Conservation (phyloP, 345 rosid species). For the Brassica incana region DNA sequence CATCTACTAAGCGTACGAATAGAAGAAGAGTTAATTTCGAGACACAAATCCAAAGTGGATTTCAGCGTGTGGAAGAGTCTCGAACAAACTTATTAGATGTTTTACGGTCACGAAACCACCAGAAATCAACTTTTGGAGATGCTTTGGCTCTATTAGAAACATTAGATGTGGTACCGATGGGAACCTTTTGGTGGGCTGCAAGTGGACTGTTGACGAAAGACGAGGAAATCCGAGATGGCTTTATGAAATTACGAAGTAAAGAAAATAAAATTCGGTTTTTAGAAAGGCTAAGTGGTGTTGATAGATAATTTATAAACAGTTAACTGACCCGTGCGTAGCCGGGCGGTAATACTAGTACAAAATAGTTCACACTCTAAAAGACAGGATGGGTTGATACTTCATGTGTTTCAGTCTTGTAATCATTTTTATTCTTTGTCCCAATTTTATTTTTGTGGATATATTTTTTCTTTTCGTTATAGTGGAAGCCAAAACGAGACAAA, state of each 20-base stretch:
- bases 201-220: background rate
- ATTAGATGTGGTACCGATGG: background rate
- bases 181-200: conserved; percentile 10
- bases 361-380: too few relatives aligned
- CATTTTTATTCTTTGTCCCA: background rate
- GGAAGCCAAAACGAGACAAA: conserved; percentile 32
- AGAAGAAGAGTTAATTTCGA: background rate
- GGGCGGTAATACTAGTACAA: too few relatives aligned
- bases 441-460: background rate
- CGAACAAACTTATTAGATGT: background rate
- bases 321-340: too few relatives aligned
- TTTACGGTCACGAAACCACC: background rate
- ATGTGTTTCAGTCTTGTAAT: background rate
- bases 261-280: background rate
- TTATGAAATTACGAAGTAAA: background rate
- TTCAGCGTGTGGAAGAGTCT: background rate
- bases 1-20: background rate
- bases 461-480: background rate
- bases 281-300: background rate
- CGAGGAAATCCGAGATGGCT: background rate
- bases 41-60: background rate
- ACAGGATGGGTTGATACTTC: too few relatives aligned
- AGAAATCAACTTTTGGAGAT: background rate
- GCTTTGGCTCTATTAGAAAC: background rate
- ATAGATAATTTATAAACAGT: background rate